Base-by-base conservation (phyloP, 768 basidiomycete species). In the Mycena alexandri region DNA sequence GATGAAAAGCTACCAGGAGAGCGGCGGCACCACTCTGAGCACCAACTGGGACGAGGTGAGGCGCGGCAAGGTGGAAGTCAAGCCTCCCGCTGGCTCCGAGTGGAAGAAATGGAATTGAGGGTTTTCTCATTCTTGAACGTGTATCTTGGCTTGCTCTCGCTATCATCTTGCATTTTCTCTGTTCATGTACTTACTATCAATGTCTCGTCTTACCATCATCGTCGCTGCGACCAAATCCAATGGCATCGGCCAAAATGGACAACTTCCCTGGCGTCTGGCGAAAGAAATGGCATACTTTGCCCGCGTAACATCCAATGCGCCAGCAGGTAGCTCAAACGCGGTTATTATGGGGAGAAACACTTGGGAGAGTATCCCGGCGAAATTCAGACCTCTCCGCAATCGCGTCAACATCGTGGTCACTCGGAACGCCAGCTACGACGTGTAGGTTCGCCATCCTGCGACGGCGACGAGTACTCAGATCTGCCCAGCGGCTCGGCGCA, bases 1-100 rank as follows among this genome's bases (percentile, higher is more conserved):
- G 96, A 90, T 98, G 90, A 99, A 99, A 86, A 96, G 94, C 75
- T 98, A 94, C 78, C 84, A 86, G 67, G 97, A 99, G 83, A 95
- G 93, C 71, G 95, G 95, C 9, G 98, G 98, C 10, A 99, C 98
- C 11, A 92, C 95, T 0, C 83, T 99, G 44, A 96, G 94, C 80
- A 99, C 97, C 0, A 95, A 98, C 77, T 99, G 97, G 97, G 89
- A 88, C 6, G 94, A 95, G 69, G 95, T 99, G 17, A 82, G 78
- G 68, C 92, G 92, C 81, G 83, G 65, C 10, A 82, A 79, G 66
- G 90, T 94, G 3, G 87, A 91, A 38, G 90, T 95, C 41, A 90
- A 92, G 76, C 94, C 96, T 2, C 96, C 96, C 51, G 73, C 87
- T 56, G 95, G 95, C 5, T 87, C 90, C 65, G 93, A 95, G 77